Percentiles rank a stretch among this genome's conserved stretches.
These are phyloP conservation scores for Croton laevigatus DNA, from an alignment of 441 rosid species.

Conservation along the genomic window DNA sequence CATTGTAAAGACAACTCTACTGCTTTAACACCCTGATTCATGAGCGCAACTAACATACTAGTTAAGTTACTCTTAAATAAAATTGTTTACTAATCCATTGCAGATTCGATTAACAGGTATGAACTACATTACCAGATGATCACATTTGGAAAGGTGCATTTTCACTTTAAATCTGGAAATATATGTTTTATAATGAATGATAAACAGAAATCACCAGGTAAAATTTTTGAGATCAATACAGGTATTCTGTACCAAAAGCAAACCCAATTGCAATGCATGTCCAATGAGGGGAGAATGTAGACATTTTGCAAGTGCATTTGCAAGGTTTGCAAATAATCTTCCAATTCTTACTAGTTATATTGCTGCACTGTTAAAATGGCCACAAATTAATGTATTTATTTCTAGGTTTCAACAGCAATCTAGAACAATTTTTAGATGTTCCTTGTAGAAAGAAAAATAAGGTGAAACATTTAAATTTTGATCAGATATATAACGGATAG, in stretches of 20 bases:
- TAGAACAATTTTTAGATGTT: neutral
- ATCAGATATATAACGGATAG: neutral
- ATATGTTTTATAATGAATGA: neutral
- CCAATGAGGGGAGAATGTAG: slow-evolving; percentile 99
- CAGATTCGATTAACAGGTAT: slow-evolving; percentile 53
- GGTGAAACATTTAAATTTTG: neutral
- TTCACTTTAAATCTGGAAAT: slow-evolving; percentile 18
- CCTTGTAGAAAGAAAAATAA: neutral
- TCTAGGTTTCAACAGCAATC: slow-evolving; percentile 8
- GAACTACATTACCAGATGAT: slow-evolving; percentile 96
- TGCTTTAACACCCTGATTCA: slow-evolving; percentile 16
- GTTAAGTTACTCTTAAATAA: slow-evolving; percentile 5
- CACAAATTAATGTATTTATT: slow-evolving; percentile 7
- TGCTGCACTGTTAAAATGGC: neutral
- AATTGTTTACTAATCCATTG: slow-evolving; percentile 25
- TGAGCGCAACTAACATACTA: slow-evolving; percentile 3
- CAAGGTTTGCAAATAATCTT: slow-evolving; percentile 57
- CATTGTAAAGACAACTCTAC: slow-evolving; percentile 53
- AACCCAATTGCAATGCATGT: slow-evolving; percentile 95
- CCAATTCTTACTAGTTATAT: slow-evolving; percentile 8
- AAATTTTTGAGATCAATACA: slow-evolving; percentile 36
- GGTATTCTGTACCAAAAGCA: slow-evolving; percentile 95
- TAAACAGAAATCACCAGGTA: slow-evolving; percentile 13
- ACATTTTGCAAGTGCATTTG: slow-evolving; percentile 97
- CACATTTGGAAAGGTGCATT: slow-evolving; percentile 86